Conservation (phyloP, 495 filamentous ascomycete species). For the Daldinia childiae region DNA sequence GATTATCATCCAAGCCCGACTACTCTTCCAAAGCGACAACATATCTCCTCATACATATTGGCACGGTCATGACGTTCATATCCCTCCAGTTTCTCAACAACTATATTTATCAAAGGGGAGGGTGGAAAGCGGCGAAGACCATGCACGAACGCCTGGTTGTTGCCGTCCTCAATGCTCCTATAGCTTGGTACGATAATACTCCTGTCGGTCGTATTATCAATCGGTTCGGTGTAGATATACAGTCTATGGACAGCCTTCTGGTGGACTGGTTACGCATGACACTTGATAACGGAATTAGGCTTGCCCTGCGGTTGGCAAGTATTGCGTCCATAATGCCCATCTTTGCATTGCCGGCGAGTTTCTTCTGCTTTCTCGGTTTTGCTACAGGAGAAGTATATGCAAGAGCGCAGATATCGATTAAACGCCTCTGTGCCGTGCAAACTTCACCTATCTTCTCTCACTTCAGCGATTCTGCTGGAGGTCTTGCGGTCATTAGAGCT, state of each 20-base stretch:
- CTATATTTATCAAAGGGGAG: slow-evolving; percentile 79
- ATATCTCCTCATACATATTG: slow-evolving; percentile 70
- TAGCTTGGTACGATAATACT: slow-evolving; percentile 88
- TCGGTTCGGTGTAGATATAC: slow-evolving; percentile 85
- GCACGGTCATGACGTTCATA: slow-evolving; percentile 70
- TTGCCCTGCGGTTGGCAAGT: slow-evolving; percentile 54
- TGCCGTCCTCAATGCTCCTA: slow-evolving; percentile 76
- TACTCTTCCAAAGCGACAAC: slow-evolving; percentile 79
- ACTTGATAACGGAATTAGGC: slow-evolving; percentile 64
- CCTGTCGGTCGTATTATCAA: slow-evolving; percentile 89
- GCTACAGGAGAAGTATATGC: slow-evolving; percentile 79
- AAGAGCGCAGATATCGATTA: slow-evolving; percentile 78
- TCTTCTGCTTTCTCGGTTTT: slow-evolving; percentile 71
- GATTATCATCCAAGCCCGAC: slow-evolving; percentile 65
- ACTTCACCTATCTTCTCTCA: slow-evolving; percentile 85
- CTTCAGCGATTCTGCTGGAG: slow-evolving; percentile 77
- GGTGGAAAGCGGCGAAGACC: slow-evolving; percentile 65
- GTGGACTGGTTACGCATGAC: slow-evolving; percentile 65
- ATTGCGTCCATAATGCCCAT: slow-evolving; percentile 83
- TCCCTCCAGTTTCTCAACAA: slow-evolving; percentile 76
- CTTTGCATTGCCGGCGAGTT: slow-evolving; percentile 49
- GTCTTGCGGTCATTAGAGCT: slow-evolving; percentile 84
- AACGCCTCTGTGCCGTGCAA: slow-evolving; percentile 57
- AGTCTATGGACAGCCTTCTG: slow-evolving; percentile 80
- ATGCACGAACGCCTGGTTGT: slow-evolving; percentile 69